Percentiles rank a stretch among this genome's conserved stretches.
Conservation (phyloP, 2,329 filamentous ascomycete species). For the Aspergillus sp. region DNA sequence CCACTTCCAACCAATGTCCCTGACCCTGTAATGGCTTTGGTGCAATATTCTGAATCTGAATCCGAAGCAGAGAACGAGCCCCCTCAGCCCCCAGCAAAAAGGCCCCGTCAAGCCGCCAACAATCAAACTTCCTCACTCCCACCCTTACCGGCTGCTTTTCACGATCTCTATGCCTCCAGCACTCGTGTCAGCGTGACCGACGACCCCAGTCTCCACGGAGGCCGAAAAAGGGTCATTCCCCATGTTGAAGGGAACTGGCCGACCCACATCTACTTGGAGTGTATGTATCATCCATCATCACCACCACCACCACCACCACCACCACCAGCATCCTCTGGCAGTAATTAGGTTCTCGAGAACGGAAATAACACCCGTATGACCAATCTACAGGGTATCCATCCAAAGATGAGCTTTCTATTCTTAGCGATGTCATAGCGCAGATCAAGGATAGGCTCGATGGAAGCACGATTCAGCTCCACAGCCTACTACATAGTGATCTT, state of each 20-base stretch:
- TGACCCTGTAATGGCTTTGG: conserved; percentile 56
- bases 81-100: conserved; percentile 28
- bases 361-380: conserved; percentile 16
- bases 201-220: conserved; percentile 81
- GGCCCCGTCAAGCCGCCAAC: conserved; percentile 16
- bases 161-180: conserved; percentile 84
- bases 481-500: conserved; percentile 75
- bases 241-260: conserved; percentile 92
- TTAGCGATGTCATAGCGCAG: conserved; percentile 34
- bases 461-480: conserved; percentile 55
- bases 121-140: conserved; percentile 53
- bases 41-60: conserved; percentile 61
- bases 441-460: conserved; percentile 41
- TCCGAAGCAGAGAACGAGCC: conserved; percentile 35
- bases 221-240: conserved; percentile 76
- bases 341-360: background rate
- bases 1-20: background rate
- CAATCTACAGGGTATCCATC: conserved; percentile 41
- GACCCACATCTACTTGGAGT: conserved; percentile 89
- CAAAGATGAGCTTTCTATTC: conserved; percentile 34
- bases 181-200: conserved; percentile 76
- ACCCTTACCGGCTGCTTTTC: conserved; percentile 77
- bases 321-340: too few species aligned
- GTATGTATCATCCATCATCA: conserved; percentile 49
- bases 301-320: too few species aligned